phyloP scores from a whole-genome alignment of 2,329 filamentous ascomycete species.

The Xylariaceae sp. region DNA sequence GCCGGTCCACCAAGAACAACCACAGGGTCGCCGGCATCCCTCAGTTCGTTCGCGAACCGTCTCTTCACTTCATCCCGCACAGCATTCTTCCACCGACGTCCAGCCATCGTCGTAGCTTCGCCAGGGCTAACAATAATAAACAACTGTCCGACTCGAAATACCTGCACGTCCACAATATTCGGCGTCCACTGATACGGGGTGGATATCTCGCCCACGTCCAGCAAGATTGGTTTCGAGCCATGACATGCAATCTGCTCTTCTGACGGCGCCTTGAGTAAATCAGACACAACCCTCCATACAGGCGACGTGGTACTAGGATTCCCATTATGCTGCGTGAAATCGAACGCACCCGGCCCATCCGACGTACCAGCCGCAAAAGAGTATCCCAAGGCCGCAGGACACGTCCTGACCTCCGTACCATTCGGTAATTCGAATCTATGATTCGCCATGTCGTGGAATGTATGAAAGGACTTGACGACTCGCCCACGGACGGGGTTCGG shows the following conservation, averaged over 20 bases:
- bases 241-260: slow-evolving; percentile 71
- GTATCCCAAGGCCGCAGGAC: slow-evolving; percentile 82
- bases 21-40: slow-evolving; percentile 45
- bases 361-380: slow-evolving; percentile 90
- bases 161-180: slow-evolving; percentile 85
- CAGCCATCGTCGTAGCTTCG: slow-evolving; percentile 89
- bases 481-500: slow-evolving; percentile 53
- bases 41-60: slow-evolving; percentile 38
- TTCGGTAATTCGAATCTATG: slow-evolving; percentile 71
- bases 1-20: slow-evolving; percentile 84
- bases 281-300: slow-evolving; percentile 72
- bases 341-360: slow-evolving; percentile 84
- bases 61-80: slow-evolving; percentile 49
- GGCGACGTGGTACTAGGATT: slow-evolving; percentile 61
- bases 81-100: slow-evolving; percentile 75
- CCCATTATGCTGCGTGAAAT: slow-evolving; percentile 84
- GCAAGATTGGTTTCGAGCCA: slow-evolving; percentile 71
- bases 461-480: slow-evolving; percentile 75
- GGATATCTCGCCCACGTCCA: slow-evolving; percentile 79
- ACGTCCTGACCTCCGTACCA: slow-evolving; percentile 65
- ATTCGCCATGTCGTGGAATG: slow-evolving; percentile 74
- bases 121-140: slow-evolving; percentile 79
- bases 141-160: slow-evolving; percentile 76
- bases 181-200: slow-evolving; percentile 81
- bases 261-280: slow-evolving; percentile 64